phyloP scores from a whole-genome alignment of 441 rosid species.

The Jatropha podagrica region DNA sequence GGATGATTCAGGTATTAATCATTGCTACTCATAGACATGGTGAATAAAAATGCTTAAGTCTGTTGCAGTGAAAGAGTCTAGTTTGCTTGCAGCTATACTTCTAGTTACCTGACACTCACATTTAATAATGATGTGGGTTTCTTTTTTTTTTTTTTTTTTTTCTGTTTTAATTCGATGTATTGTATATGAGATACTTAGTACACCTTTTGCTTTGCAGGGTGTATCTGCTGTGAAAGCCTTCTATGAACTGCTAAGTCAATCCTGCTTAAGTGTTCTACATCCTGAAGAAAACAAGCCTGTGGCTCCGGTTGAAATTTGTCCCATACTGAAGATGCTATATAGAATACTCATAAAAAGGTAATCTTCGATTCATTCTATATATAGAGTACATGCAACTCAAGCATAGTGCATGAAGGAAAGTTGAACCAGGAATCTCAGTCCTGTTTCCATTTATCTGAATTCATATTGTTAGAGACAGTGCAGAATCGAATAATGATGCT shows the following conservation, averaged over 20 bases:
- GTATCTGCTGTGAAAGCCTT: constrained; percentile 78
- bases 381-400: neutral
- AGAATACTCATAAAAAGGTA: constrained; percentile 64
- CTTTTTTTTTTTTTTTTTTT: neutral
- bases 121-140: neutral
- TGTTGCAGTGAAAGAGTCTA: constrained; percentile 28
- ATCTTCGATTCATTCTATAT: neutral
- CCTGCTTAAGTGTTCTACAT: constrained; percentile 58
- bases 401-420: neutral
- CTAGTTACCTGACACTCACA: neutral
- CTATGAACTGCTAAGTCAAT: constrained; percentile 61
- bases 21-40: constrained; percentile 24
- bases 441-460: neutral
- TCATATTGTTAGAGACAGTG: neutral
- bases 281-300: constrained; percentile 65
- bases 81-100: constrained; percentile 19
- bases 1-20: constrained; percentile 49
- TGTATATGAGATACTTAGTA: neutral
- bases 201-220: constrained; percentile 43
- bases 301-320: constrained; percentile 78
- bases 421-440: neutral
- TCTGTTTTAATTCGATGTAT: neutral
- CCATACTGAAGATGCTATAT: constrained; percentile 64
- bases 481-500: constrained; percentile 3
- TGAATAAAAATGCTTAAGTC: constrained; percentile 29